Evolutionary conservation across 2,329 filamentous ascomycete species (phyloP).

Genomic region (Exophiala viscosa): DNA sequence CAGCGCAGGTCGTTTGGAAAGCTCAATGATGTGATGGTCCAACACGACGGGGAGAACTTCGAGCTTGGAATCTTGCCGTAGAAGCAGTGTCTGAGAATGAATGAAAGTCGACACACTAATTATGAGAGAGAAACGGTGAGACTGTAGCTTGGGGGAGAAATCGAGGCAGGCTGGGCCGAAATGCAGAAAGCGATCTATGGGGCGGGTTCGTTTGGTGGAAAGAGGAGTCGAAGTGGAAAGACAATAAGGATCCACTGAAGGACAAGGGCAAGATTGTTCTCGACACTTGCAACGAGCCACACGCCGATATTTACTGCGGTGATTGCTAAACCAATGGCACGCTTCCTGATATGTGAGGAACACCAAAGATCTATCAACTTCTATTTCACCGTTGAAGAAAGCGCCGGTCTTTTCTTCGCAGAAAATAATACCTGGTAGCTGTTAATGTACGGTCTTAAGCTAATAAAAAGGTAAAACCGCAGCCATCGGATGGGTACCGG

Average conservation of each 20-base stretch:
- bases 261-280: neutral
- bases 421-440: no score
- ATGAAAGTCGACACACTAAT: neutral
- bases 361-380: no score
- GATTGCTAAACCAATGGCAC: no score
- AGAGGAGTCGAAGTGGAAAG: conserved; percentile 3
- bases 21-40: neutral
- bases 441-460: no score
- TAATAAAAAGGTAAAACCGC: no score
- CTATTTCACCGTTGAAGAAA: no score
- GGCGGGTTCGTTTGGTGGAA: conserved; percentile 3
- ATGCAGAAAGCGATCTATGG: conserved; percentile 1
- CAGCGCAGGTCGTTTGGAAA: neutral
- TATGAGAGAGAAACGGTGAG: neutral
- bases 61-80: neutral
- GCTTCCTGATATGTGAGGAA: no score
- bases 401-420: no score
- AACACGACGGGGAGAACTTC: neutral
- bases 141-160: conserved; percentile 5
- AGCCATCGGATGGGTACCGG: no score
- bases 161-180: conserved; percentile 25
- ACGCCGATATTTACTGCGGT: no score
- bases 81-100: neutral
- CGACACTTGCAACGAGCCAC: neutral
- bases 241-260: conserved; percentile 2